These are phyloP conservation scores for Pugionium cornutum DNA, from an alignment of 345 rosid genomes.

Conservation along the genomic window DNA sequence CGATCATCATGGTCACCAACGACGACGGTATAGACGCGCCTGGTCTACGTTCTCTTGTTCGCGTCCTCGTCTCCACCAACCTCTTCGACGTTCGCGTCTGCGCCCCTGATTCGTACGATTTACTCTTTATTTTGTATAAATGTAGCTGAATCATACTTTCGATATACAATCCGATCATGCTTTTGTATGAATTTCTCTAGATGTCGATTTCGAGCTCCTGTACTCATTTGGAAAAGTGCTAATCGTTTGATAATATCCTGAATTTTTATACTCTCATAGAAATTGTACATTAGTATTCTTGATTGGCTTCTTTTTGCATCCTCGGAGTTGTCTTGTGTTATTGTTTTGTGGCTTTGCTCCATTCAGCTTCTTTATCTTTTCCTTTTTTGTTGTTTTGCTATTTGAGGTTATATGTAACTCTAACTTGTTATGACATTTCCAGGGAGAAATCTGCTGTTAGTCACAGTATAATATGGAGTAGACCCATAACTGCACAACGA, in stretches of 20 bases:
- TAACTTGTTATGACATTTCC: constrained; percentile 4
- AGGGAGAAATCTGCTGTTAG: constrained; percentile 88
- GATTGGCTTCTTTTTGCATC: not conserved
- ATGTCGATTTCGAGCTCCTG: constrained; percentile 4
- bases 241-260: constrained; percentile 2
- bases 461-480: constrained; percentile 81
- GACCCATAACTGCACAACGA: constrained; percentile 58
- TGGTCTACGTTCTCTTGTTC: constrained; percentile 68
- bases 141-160: not conserved
- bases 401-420: not conserved
- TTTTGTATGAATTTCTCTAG: not conserved
- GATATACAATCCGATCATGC: not conserved
- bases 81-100: constrained; percentile 71
- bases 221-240: not conserved
- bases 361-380: constrained; percentile 1
- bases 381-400: not conserved
- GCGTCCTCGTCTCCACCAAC: constrained; percentile 65
- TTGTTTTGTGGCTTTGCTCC: not conserved
- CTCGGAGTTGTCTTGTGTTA: constrained; percentile 8
- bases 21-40: constrained; percentile 97
- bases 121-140: not conserved
- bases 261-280: not conserved
- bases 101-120: constrained; percentile 83
- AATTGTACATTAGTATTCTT: not conserved
- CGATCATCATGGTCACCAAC: constrained; percentile 74